Evolutionary conservation across 495 filamentous ascomycete species (phyloP), one percentile per base, ranked within the genome.

Genomic region (Aspergillus egyptiacus): DNA sequence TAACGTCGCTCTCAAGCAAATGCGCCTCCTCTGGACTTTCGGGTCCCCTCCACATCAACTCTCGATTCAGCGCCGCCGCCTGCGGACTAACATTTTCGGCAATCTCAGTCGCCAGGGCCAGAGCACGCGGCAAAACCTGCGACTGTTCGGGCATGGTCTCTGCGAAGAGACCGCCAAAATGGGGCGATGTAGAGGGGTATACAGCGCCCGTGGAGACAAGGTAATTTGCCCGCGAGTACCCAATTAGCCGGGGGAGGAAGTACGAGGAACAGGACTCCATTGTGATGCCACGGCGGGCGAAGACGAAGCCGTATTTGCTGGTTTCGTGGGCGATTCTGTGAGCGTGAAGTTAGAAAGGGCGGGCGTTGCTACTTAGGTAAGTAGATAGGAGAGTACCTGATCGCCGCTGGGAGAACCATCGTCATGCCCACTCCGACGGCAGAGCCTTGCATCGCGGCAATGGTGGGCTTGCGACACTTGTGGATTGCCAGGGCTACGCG

Each of bases 401-500:
- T 78, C 30, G 67, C 72, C 48, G 76, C 74, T 1, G 82, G 80
- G 9, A 86, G 73, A 11, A 77, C 78, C 80, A 84, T 83, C 9
- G 81, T 86, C 60, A 84, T 82, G 5, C 82, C 81, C 6, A 85
- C 73, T 7, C 81, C 82, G 7, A 84, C 82, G 17, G 82, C 82
- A 32, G 73, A 76, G 39, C 82, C 82, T 58, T 83, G 79, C 54
- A 84, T 75, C 3, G 82, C 82, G 20, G 67, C 81, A 56, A 85
- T 80, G 18, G 80, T 79, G 28, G 81, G 79, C 55, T 84, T 85
- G 48, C 69, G 71, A 59, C 81, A 85, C 52, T 64, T 53, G 60
- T 82, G 72, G 37, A 84, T 81, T 27, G 79, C 79, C 4, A 84
- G 69, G 19, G 74, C 66, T 7, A 82, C 74, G 23, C 63, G 60